These are phyloP conservation scores for Phanerochaete carnosa DNA, from an alignment of 768 basidiomycete genomes.

Conservation along the genomic window DNA sequence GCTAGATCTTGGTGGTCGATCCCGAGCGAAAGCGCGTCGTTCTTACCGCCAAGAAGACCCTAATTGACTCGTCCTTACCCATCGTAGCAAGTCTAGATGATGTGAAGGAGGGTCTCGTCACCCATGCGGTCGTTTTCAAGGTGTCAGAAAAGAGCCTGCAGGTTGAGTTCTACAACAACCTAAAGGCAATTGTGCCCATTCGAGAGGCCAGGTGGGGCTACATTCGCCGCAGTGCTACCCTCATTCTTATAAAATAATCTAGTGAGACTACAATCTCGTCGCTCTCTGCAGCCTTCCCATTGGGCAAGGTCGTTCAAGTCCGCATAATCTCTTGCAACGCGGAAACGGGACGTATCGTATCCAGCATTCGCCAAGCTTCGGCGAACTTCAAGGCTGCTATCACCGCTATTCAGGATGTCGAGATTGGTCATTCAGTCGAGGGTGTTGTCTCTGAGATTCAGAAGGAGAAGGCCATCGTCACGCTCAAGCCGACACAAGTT, in stretches of 20 bases:
- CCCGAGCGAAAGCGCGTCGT: constrained; percentile 75
- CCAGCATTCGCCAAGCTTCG: constrained; percentile 82
- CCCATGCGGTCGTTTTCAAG: constrained; percentile 82
- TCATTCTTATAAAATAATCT: constrained; percentile 1
- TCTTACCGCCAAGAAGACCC: constrained; percentile 87
- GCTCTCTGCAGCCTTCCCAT: constrained; percentile 59
- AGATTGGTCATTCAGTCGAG: constrained; percentile 71
- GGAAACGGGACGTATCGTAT: constrained; percentile 64
- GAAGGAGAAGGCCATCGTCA: constrained; percentile 77
- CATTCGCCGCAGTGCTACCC: background rate
- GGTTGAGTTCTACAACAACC: constrained; percentile 88
- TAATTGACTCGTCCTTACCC: constrained; percentile 78
- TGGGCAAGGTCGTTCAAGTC: constrained; percentile 84
- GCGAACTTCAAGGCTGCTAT: constrained; percentile 44
- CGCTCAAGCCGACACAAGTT: constrained; percentile 63
- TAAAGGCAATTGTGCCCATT: constrained; percentile 77
- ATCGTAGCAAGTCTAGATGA: constrained; percentile 65
- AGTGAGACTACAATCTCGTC: constrained; percentile 67
- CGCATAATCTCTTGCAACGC: constrained; percentile 65
- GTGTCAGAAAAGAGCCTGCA: constrained; percentile 76
- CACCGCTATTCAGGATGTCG: constrained; percentile 67
- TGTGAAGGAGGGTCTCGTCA: constrained; percentile 63
- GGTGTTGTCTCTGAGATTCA: constrained; percentile 80
- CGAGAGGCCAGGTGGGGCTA: constrained; percentile 73
- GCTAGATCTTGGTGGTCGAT: constrained; percentile 80